These are phyloP conservation scores for Aspergillus awamori DNA, from an alignment of 2,329 filamentous ascomycete species.

Conservation along the genomic window DNA sequence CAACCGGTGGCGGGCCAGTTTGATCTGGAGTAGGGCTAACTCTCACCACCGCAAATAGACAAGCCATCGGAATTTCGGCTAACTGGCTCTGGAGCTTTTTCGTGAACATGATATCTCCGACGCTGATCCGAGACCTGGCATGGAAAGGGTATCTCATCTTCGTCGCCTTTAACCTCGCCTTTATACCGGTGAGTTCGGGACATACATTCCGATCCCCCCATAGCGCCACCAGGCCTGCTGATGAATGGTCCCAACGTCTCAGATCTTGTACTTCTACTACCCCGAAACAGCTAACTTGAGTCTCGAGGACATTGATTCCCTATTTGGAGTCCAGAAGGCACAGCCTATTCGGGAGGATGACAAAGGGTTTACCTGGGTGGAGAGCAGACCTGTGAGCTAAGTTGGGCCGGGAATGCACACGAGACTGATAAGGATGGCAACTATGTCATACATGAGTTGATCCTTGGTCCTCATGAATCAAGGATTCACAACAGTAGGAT, in stretches of 20 bases:
- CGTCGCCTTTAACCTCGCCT: constrained; percentile 39
- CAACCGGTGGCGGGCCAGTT: not conserved
- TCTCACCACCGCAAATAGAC: constrained; percentile 17
- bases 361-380: constrained; percentile 3
- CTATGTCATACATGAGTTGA: not conserved
- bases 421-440: not conserved
- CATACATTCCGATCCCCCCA: not conserved
- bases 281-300: constrained; percentile 49
- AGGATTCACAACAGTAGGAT: not conserved
- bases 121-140: constrained; percentile 34
- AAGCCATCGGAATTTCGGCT: constrained; percentile 51
- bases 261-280: constrained; percentile 51
- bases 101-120: constrained; percentile 41
- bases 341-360: not conserved
- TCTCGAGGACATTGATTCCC: constrained; percentile 50
- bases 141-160: constrained; percentile 44
- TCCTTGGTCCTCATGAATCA: not conserved
- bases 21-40: constrained; percentile 7
- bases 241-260: not conserved
- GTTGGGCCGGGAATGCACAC: not conserved
- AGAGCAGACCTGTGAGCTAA: not conserved
- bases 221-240: not conserved
- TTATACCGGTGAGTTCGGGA: constrained; percentile 36
- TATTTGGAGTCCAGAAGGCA: constrained; percentile 35
- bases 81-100: constrained; percentile 58